Percentiles rank a stretch among this genome's conserved stretches.
Evolutionary conservation across 2,329 filamentous ascomycete genomes (phyloP).

Genomic region (Botryosphaeria agaves): DNA sequence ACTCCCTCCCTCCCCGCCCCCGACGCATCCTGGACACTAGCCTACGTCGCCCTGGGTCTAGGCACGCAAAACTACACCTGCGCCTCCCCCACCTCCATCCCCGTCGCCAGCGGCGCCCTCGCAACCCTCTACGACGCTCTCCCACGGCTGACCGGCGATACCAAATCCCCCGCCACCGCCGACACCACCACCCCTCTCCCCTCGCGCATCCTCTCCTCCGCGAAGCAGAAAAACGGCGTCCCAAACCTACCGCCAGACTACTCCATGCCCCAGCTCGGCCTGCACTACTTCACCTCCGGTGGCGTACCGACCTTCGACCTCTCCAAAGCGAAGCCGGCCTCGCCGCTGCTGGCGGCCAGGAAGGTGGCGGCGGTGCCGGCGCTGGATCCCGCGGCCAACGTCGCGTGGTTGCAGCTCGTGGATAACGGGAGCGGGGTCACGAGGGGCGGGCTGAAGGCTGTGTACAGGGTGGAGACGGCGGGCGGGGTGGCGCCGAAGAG

Average conservation of each 20-base stretch:
- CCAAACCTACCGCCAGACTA: no score
- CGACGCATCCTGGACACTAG: constrained; percentile 41
- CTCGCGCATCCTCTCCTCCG: constrained; percentile 17
- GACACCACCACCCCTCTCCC: constrained; percentile 38
- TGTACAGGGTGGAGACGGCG: constrained; percentile 73
- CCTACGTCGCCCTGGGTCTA: constrained; percentile 70
- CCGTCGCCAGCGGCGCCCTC: constrained; percentile 52
- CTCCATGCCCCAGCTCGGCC: constrained; percentile 49
- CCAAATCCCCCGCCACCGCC: constrained; percentile 52
- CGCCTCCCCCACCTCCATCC: constrained; percentile 30
- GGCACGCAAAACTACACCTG: constrained; percentile 95
- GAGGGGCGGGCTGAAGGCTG: constrained; percentile 47
- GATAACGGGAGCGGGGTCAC: constrained; percentile 27
- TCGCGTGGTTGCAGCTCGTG: constrained; percentile 71
- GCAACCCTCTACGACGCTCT: constrained; percentile 79
- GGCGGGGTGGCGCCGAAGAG: constrained; percentile 60
- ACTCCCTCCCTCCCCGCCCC: constrained; percentile 37
- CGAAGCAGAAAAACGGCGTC: constrained; percentile 26
- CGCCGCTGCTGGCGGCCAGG: constrained; percentile 44
- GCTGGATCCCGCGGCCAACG: constrained; percentile 46
- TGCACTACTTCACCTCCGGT: constrained; percentile 62
- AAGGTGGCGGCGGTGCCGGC: constrained; percentile 46
- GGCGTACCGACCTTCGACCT: constrained; percentile 71
- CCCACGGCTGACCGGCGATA: no score
- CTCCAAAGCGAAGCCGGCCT: constrained; percentile 32